Percentiles rank a stretch among this genome's conserved stretches.
These are phyloP conservation scores for Pseudozyma tsukubaensis DNA, from an alignment of 1,284 basidiomycete genomes.

Conservation along the genomic window DNA sequence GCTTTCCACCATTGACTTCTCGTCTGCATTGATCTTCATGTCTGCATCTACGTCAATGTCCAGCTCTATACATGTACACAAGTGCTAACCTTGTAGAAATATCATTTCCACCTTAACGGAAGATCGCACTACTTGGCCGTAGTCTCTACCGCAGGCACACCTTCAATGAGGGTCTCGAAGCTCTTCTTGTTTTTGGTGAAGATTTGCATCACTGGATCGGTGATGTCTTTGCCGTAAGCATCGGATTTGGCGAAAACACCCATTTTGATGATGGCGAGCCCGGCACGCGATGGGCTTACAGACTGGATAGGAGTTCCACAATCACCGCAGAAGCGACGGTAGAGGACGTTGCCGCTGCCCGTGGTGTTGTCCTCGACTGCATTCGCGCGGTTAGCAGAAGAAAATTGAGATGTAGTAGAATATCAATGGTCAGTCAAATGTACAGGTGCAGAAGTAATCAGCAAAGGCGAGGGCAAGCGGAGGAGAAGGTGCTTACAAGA, in stretches of 20 bases:
- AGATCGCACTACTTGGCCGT: not conserved
- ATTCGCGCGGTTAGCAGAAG: no score
- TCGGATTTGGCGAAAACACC: constrained; percentile 29
- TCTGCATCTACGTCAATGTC: no score
- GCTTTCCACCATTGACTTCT: no score
- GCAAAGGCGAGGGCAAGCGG: not conserved
- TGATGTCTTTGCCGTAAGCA: constrained; percentile 14
- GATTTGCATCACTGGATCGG: constrained; percentile 18
- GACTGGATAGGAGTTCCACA: constrained; percentile 28
- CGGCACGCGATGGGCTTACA: constrained; percentile 6
- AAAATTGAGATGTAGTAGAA: not conserved
- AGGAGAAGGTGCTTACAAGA: constrained; percentile 9
- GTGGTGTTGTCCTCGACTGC: constrained; percentile 22
- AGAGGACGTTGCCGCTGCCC: constrained; percentile 18
- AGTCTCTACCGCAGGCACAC: constrained; percentile 6
- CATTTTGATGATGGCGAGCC: constrained; percentile 35
- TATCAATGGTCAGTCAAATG: no score
- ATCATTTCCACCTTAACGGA: no score
- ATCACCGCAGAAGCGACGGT: constrained; percentile 25
- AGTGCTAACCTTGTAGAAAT: no score
- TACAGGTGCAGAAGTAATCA: no score
- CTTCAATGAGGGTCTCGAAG: constrained; percentile 26
- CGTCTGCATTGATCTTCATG: no score
- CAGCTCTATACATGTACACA: no score
- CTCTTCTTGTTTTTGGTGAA: constrained; percentile 27